phyloP scores from a whole-genome alignment of 257 asterid species.

The Solanum raphanifolium region DNA sequence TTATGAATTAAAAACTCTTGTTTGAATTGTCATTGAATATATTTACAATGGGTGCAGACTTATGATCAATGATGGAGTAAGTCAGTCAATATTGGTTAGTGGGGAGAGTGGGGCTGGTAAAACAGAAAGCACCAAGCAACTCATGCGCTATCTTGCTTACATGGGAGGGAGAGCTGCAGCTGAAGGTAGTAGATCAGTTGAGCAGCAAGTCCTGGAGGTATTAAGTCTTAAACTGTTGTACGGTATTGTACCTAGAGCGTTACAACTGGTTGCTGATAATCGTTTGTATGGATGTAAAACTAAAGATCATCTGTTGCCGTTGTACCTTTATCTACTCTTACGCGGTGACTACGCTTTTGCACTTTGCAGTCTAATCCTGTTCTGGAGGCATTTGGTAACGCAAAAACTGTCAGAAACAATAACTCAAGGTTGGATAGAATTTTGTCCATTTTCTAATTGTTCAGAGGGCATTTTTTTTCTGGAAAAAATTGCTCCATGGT shows the following conservation, averaged over 20 bases:
- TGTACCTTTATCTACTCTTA: neutral
- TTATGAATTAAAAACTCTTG: neutral
- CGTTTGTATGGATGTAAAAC: neutral
- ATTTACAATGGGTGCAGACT: constrained; percentile 42
- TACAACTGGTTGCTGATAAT: neutral
- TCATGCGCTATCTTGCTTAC: constrained; percentile 96
- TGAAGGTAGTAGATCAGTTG: constrained; percentile 92
- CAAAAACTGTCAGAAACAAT: constrained; percentile 96
- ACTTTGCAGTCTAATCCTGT: constrained; percentile 92
- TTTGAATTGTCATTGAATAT: neutral
- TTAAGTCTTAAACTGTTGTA: constrained; percentile 2
- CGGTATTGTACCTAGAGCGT: neutral
- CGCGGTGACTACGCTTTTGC: neutral
- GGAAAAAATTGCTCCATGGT: neutral
- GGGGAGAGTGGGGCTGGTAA: constrained; percentile 99
- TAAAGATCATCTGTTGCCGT: neutral
- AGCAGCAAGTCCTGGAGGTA: constrained; percentile 99
- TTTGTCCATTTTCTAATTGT: neutral
- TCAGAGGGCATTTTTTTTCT: neutral
- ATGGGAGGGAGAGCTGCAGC: constrained; percentile 93
- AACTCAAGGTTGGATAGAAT: constrained; percentile 66
- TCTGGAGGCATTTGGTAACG: constrained; percentile 98
- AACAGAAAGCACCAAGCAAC: constrained; percentile 95
- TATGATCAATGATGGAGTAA: constrained; percentile 87
- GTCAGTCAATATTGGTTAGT: constrained; percentile 95